phyloP scores from a whole-genome alignment of 331 rosid genomes.

The Acacia pycnantha region DNA sequence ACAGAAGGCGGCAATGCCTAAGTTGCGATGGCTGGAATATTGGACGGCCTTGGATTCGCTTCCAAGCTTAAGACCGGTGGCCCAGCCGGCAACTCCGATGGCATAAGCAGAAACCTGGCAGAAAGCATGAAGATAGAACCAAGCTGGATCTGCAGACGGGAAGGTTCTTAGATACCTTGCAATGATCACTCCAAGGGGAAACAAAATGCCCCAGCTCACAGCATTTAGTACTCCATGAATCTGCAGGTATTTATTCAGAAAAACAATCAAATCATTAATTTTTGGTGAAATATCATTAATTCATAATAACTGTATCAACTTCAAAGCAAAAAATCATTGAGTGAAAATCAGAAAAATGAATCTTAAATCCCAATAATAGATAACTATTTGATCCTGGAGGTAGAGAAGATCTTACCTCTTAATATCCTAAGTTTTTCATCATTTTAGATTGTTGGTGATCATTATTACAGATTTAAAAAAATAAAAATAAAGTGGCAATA shows the following conservation, averaged over 20 bases:
- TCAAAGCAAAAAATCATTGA: neutral
- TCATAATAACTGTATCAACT: neutral
- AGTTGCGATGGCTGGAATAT: slow-evolving; percentile 54
- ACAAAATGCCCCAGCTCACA: slow-evolving; percentile 91
- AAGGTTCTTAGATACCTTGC: slow-evolving; percentile 74
- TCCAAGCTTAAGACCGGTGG: slow-evolving; percentile 82
- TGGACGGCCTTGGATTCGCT: slow-evolving; percentile 46
- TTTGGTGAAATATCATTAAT: neutral
- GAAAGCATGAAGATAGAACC: slow-evolving; percentile 83
- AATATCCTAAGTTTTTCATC: neutral
- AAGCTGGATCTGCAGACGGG: slow-evolving; percentile 79
- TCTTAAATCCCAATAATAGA: neutral
- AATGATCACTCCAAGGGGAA: slow-evolving; percentile 69
- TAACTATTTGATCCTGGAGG: neutral
- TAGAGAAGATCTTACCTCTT: neutral
- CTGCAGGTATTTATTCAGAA: slow-evolving; percentile 33
- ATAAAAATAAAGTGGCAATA: neutral
- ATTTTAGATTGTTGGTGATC: neutral
- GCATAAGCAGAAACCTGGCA: slow-evolving; percentile 75
- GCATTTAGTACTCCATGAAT: slow-evolving; percentile 79
- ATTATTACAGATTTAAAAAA: too few relatives aligned
- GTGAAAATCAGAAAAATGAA: neutral
- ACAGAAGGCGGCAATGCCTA: slow-evolving; percentile 74
- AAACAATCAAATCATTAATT: neutral
- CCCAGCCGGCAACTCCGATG: slow-evolving; percentile 95